Percentiles rank a stretch among this genome's conserved stretches.
These are phyloP conservation scores for Phytophthora nicotianae DNA, from an alignment of 352 stramenopile genomes.

Conservation along the genomic window DNA sequence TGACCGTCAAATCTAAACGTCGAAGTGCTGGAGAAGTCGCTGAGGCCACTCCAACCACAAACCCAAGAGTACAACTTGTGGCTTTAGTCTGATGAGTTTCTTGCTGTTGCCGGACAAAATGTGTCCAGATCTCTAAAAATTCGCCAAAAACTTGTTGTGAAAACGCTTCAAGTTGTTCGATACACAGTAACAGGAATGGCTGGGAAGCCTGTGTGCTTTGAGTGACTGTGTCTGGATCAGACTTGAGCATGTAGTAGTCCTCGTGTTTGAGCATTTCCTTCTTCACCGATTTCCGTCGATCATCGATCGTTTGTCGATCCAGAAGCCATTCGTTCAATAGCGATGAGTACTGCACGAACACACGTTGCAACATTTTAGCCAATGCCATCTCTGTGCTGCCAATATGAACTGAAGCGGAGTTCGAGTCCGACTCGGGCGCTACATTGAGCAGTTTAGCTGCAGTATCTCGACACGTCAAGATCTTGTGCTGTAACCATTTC, in stretches of 20 bases:
- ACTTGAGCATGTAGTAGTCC: slow-evolving; percentile 42
- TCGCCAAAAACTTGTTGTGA: slow-evolving; percentile 62
- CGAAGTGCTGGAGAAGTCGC: slow-evolving; percentile 68
- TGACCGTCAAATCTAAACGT: slow-evolving; percentile 62
- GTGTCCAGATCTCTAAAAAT: slow-evolving; percentile 75
- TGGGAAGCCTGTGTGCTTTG: slow-evolving; percentile 5
- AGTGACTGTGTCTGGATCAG: background rate
- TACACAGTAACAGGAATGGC: slow-evolving; percentile 70
- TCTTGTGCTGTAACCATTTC: slow-evolving; percentile 49
- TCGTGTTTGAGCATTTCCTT: slow-evolving; percentile 35
- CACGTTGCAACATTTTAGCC: slow-evolving; percentile 51
- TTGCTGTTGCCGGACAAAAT: slow-evolving; percentile 43
- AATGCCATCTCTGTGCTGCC: slow-evolving; percentile 53
- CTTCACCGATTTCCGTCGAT: slow-evolving; percentile 27
- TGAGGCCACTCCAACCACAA: slow-evolving; percentile 75
- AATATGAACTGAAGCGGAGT: slow-evolving; percentile 22
- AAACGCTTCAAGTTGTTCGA: slow-evolving; percentile 79
- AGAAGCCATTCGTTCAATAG: slow-evolving; percentile 30
- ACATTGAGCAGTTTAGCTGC: slow-evolving; percentile 26
- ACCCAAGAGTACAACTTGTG: slow-evolving; percentile 40
- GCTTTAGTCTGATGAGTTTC: slow-evolving; percentile 1
- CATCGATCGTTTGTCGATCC: slow-evolving; percentile 8
- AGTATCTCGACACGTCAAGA: slow-evolving; percentile 34
- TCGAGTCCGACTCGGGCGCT: background rate
- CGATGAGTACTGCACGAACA: slow-evolving; percentile 36